Evolutionary conservation across 2,329 filamentous ascomycete genomes (phyloP).

Genomic region (Nakataea oryzae): DNA sequence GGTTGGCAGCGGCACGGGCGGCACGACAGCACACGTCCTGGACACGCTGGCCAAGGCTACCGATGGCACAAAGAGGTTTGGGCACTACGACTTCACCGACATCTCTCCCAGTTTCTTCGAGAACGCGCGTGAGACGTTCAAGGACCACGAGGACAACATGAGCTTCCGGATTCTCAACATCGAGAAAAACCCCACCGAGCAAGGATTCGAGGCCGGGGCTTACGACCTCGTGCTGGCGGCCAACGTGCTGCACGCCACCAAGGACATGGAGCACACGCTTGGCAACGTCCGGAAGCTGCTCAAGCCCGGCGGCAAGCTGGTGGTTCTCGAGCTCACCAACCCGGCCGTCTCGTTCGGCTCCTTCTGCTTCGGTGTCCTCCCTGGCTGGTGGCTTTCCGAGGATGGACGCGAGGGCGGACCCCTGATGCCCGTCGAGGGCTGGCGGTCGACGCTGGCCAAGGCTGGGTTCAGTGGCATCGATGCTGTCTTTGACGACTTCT

Average conservation of each 20-base stretch:
- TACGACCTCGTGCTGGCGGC: constrained; percentile 28
- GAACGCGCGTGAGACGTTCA: constrained; percentile 16
- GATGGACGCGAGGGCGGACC: constrained; percentile 13
- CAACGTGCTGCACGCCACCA: constrained; percentile 25
- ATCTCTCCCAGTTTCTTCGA: constrained; percentile 18
- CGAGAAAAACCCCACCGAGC: constrained; percentile 15
- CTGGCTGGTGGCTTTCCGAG: constrained; percentile 21
- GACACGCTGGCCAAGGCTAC: constrained; percentile 7
- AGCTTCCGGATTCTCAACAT: constrained; percentile 22
- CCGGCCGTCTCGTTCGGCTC: neutral
- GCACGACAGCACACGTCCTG: constrained; percentile 13
- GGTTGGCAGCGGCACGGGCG: constrained; percentile 20
- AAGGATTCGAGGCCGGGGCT: constrained; percentile 19
- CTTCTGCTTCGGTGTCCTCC: constrained; percentile 1
- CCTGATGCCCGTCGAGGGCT: constrained; percentile 8
- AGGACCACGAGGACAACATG: constrained; percentile 13
- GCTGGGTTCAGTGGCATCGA: constrained; percentile 1
- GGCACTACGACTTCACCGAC: constrained; percentile 11
- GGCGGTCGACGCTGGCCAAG: constrained; percentile 9
- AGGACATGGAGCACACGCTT: constrained; percentile 17
- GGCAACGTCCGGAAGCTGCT: constrained; percentile 21
- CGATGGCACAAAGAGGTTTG: constrained; percentile 11
- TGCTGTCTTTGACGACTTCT: constrained; percentile 4
- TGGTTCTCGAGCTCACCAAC: constrained; percentile 12
- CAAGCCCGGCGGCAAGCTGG: constrained; percentile 28